Evolutionary conservation across 768 basidiomycete species (phyloP), one percentile per base, ranked within the genome.

Genomic region (Collybiopsis confluens): DNA sequence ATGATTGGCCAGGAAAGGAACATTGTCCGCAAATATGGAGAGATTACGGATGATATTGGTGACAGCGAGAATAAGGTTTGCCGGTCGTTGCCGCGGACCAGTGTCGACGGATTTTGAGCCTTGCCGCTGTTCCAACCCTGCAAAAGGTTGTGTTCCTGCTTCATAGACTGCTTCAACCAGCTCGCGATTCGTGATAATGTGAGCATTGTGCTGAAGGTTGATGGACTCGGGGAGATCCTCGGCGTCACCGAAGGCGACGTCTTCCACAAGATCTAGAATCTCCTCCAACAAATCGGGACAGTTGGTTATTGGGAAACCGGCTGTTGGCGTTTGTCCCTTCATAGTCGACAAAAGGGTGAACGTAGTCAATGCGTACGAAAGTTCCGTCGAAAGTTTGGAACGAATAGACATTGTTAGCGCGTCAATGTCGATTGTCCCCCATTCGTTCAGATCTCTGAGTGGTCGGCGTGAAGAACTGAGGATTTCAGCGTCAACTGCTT

Each of bases 391-490:
- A 38, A 98, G 70, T 33, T 95, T 78, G 33, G 90, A 96, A 28
- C 94, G 88, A 37, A 99, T 72, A 27, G 90, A 90, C 87, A 99
- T 86, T n/a, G 85, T 86, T 46, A 99, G 76, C n/a, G 85, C 85
- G 63, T 97, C 94, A 54, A 98, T 85, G 61, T 98, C 95, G 46
- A 96, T 82, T 7, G 76, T 78, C 20, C 92, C 93, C 84, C 94
- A 92, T 50, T 95, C 92, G 64, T 86, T 84, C 58, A 91, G 78
- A 47, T 86, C 82, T 54, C 88, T 79, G 61, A 88, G 66, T 5
- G 80, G 76, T 41, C 88, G 80, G 49, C 78, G 73, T 43, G 79
- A 73, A n/a, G 73, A 66, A 16, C 76, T 63, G 27, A 68, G 61
- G 52, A 80, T 75, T 60, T 92, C 90, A 11, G 76, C 71, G 48